These are phyloP conservation scores for Speleostelium caveatum DNA, from an alignment of 78 protist genomes.

Conservation along the genomic window DNA sequence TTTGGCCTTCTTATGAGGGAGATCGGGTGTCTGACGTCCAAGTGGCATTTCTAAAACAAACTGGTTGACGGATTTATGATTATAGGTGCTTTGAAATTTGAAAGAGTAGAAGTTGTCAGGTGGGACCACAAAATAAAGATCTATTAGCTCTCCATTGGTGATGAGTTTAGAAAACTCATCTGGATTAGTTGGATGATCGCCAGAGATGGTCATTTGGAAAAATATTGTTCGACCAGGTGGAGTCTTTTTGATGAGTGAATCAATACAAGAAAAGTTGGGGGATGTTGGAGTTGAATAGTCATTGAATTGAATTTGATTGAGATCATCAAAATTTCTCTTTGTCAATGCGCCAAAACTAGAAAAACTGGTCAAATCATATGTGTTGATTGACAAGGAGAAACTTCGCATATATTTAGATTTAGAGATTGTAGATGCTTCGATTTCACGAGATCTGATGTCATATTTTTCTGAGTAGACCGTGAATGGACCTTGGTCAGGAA, in stretches of 20 bases:
- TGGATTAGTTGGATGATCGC: slow-evolving; percentile 1
- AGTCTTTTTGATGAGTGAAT: background rate
- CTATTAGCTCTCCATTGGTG: background rate
- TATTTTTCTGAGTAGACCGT: background rate
- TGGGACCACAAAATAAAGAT: slow-evolving; percentile 36
- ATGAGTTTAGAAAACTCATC: background rate
- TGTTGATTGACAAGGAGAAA: background rate
- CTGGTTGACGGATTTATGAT: slow-evolving; percentile 5
- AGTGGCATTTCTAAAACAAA: too few species aligned
- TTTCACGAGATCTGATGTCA: background rate
- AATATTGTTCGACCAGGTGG: background rate
- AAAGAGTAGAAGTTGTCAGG: background rate
- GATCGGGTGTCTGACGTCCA: too few species aligned
- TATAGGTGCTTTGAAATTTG: background rate
- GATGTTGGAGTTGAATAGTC: background rate
- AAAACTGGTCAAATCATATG: background rate
- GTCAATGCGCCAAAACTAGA: background rate
- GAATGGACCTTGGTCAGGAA: background rate
- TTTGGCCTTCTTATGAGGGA: too few species aligned
- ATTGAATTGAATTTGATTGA: background rate
- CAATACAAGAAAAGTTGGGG: background rate
- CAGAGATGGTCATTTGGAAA: slow-evolving; percentile 26
- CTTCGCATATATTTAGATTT: background rate
- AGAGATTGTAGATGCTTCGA: background rate
- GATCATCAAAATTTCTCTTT: background rate